Base-by-base conservation (phyloP, 108 stramenopile genomes). In the Cylindrotheca fusiformis region DNA sequence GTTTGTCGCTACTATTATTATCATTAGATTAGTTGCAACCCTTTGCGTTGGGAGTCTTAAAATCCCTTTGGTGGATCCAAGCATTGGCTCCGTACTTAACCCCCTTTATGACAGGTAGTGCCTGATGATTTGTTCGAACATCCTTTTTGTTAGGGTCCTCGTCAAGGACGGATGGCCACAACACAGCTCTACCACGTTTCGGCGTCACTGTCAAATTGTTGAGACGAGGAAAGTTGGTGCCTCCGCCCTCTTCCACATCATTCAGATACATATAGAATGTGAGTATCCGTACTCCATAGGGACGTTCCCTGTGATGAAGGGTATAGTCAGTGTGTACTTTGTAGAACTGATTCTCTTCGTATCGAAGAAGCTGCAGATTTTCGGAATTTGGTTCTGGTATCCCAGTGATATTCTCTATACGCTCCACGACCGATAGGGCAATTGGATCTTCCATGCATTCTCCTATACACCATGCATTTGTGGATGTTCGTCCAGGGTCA, bases 171-270 rank as follows among this genome's bases (percentile, higher is more conserved):
- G 67, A 69, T 6, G 95, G 91, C 95, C 95, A 96, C 2, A 96
- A 48, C 19, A 96, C 52, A 0, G 80, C 90, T 25, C 78, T 54
- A 0, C 92, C 89, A 50, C 73, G 80, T 47, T 84, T 82, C 18
- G 95, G 92, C 24, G 41, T 55, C 1, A 94, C 80, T 28, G 86
- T 82, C 19, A 89, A 25, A 32, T 63, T 51, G 25, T 72, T 54
- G 21, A 79, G 20, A 0, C 32, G 10, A 17, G 69, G 58, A 64
- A 96, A 96, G 31, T 63, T 49, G 10, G 96, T 96, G 10, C 81
- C 96, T 6, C 96, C 96, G 2, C 96, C 96, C 25, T 83, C 86
- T 52, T 93, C 96, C 2, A 96, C 96, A 33, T 95, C 91, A 48
- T 83, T 87, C 47, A 96, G 68, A 63, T 96, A 96, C 14, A 96